Percentiles rank a stretch among this genome's conserved stretches.
Conservation (phyloP, 2,329 filamentous ascomycete genomes). For the Ophiostoma sp. region DNA sequence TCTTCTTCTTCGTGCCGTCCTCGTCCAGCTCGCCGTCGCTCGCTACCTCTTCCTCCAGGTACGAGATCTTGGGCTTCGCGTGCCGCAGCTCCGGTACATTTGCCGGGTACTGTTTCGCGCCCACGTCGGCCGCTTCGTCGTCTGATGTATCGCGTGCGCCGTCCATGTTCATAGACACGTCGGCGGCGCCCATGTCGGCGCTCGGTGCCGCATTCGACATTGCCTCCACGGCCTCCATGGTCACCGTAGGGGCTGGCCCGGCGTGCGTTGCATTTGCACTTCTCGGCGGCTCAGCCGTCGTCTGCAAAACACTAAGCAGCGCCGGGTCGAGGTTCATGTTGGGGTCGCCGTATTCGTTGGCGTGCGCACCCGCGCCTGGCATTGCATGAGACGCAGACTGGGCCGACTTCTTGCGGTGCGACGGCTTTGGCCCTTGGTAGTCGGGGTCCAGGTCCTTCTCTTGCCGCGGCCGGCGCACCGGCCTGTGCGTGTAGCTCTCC, state of each 20-base stretch:
- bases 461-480: constrained; percentile 48
- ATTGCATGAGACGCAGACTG: too few species aligned
- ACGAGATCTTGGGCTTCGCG: constrained; percentile 22
- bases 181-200: not conserved
- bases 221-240: constrained; percentile 3
- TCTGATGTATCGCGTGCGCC: constrained; percentile 1
- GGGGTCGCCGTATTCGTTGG: constrained; percentile 29
- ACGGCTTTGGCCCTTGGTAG: constrained; percentile 41
- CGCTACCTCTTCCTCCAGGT: constrained; percentile 17
- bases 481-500: constrained; percentile 49
- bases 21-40: constrained; percentile 23
- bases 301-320: constrained; percentile 33
- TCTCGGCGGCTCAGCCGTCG: not conserved
- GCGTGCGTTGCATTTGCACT: not conserved
- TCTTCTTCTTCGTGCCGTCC: not conserved
- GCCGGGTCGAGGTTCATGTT: constrained; percentile 50
- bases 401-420: constrained; percentile 39
- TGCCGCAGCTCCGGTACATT: constrained; percentile 25
- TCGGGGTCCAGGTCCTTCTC: constrained; percentile 53
- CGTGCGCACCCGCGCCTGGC: too few species aligned
- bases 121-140: constrained; percentile 15
- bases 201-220: not conserved
- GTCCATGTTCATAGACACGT: constrained; percentile 22
- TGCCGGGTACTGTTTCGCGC: constrained; percentile 3
- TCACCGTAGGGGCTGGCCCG: not conserved